Evolutionary conservation across 2,329 filamentous ascomycete species (phyloP).

Genomic region (Xylariaceae sp.): DNA sequence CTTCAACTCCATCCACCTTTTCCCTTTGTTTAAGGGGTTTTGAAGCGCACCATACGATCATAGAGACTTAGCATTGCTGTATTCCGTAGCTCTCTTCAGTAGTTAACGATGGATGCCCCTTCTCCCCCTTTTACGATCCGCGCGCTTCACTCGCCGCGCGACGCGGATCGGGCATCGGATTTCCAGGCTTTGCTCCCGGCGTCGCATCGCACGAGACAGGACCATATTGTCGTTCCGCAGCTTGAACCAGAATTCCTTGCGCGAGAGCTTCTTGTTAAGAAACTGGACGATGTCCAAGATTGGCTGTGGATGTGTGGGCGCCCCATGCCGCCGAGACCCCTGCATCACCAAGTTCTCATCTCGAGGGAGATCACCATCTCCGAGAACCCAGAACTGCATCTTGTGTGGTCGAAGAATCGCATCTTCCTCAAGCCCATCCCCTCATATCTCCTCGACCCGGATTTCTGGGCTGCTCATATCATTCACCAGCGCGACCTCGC

Average conservation of each 20-base stretch:
- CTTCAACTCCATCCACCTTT: not conserved
- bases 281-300: conserved; percentile 35
- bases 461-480: conserved; percentile 40
- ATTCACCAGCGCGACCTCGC: conserved; percentile 30
- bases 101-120: conserved; percentile 5
- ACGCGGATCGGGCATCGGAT: conserved; percentile 1
- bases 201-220: conserved; percentile 32
- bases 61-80: not conserved
- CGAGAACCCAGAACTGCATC: conserved; percentile 43
- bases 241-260: conserved; percentile 29
- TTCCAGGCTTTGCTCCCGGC: conserved; percentile 34
- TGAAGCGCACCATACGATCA: not conserved
- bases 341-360: conserved; percentile 42
- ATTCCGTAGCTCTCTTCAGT: not conserved
- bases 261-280: conserved; percentile 37
- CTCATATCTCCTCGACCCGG: conserved; percentile 40
- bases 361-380: conserved; percentile 40
- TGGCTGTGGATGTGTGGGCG: conserved; percentile 38
- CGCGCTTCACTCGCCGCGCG: conserved; percentile 8
- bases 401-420: conserved; percentile 43
- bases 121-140: conserved; percentile 21
- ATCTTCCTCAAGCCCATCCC: conserved; percentile 47
- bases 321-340: conserved; percentile 42
- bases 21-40: not conserved
- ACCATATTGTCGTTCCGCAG: conserved; percentile 34